phyloP scores from a whole-genome alignment of 257 asterid genomes.

The Plectranthus barbatus region DNA sequence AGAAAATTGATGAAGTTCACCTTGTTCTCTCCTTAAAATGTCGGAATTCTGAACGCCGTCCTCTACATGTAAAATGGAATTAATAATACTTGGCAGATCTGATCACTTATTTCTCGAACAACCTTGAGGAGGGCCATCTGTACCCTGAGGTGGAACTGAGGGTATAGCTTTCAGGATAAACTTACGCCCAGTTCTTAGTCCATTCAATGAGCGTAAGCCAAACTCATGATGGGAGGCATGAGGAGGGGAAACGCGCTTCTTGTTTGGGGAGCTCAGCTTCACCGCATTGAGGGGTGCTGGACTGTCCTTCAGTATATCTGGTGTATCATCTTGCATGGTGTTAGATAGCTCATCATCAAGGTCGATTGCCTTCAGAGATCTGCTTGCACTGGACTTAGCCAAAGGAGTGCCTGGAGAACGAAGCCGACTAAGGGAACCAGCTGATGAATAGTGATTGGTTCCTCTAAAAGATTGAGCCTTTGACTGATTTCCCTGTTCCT shows the following conservation, averaged over 20 bases:
- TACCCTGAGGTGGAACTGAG: conserved; percentile 40
- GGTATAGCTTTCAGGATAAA: conserved; percentile 56
- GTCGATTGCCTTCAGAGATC: conserved; percentile 24
- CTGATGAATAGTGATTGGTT: conserved; percentile 25
- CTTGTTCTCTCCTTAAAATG: neutral
- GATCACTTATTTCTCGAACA: conserved; percentile 25
- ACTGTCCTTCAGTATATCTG: conserved; percentile 47
- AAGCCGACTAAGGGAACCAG: conserved; percentile 30
- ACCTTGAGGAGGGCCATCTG: conserved; percentile 24
- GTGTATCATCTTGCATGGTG: conserved; percentile 45
- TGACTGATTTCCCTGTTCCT: neutral
- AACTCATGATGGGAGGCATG: conserved; percentile 19
- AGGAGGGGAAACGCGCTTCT: conserved; percentile 79
- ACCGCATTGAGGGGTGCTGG: conserved; percentile 36
- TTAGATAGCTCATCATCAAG: conserved; percentile 21
- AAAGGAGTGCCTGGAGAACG: conserved; percentile 41
- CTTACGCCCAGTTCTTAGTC: conserved; percentile 47
- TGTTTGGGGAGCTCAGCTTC: conserved; percentile 62
- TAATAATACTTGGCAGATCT: conserved; percentile 4
- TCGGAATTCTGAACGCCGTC: neutral
- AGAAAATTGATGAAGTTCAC: conserved; percentile 13
- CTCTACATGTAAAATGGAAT: neutral
- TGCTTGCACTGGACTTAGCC: conserved; percentile 27
- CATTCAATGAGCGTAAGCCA: conserved; percentile 36
- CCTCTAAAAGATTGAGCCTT: conserved; percentile 29